A percentile compares a stretch with the other conserved stretches of the same genome.
These are phyloP conservation scores for Fistulifera pelliculosa DNA, from an alignment of 108 stramenopile species.

Conservation along the genomic window DNA sequence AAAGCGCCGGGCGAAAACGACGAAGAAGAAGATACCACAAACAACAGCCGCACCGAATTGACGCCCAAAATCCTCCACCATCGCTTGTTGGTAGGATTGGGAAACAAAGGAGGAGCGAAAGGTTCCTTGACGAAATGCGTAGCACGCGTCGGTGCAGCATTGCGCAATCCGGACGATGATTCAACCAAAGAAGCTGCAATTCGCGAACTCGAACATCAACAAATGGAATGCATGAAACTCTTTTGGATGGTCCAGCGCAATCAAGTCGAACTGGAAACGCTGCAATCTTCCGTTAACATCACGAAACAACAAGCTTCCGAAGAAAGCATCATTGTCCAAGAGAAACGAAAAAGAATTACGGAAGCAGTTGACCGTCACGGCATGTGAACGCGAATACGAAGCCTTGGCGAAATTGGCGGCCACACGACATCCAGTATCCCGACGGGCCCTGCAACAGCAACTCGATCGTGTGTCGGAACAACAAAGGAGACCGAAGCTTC, in stretches of 20 bases:
- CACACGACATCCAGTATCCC: neutral
- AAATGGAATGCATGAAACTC: conserved; percentile 8
- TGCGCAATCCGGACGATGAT: neutral
- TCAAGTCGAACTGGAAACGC: conserved; percentile 3
- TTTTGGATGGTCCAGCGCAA: conserved; percentile 6
- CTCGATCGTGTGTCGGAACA: neutral
- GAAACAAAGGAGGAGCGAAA: conserved; percentile 10
- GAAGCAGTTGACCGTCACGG: neutral
- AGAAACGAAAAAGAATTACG: conserved; percentile 8
- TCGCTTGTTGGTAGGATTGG: conserved; percentile 1
- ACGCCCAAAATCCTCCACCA: neutral
- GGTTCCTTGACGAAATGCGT: conserved; percentile 11
- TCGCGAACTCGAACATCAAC: conserved; percentile 5
- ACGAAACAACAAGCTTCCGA: neutral
- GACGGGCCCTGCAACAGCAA: conserved; percentile 2
- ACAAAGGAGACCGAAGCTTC: neutral
- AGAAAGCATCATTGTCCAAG: neutral
- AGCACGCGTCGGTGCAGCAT: neutral
- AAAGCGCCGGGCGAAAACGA: too few species aligned
- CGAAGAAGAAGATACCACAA: too few species aligned
- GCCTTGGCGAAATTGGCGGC: conserved; percentile 2
- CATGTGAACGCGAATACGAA: conserved; percentile 9
- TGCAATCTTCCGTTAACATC: too few species aligned
- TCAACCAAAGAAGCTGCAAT: neutral
- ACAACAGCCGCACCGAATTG: too few species aligned